Percentiles rank a stretch among this genome's conserved stretches.
Conservation (phyloP, 2,329 filamentous ascomycete species). For the Zymoseptoria ardabiliae region DNA sequence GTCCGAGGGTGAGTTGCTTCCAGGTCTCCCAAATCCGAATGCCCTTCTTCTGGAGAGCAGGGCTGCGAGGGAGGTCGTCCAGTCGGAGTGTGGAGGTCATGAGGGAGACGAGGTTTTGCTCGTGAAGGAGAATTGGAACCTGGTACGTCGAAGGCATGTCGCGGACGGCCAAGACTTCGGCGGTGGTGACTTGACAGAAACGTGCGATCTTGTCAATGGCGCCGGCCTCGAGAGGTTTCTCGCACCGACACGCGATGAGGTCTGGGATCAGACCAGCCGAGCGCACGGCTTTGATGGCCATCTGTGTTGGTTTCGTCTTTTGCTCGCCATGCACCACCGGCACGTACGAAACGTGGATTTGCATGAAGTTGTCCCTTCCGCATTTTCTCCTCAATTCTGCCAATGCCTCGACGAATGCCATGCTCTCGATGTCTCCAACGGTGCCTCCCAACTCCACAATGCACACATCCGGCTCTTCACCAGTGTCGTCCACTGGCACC, state of each 20-base stretch:
- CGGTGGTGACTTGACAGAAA: constrained; percentile 76
- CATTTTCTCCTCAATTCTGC: constrained; percentile 66
- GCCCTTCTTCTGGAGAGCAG: constrained; percentile 55
- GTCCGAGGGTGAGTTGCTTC: constrained; percentile 61
- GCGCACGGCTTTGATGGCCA: constrained; percentile 75
- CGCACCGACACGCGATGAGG: constrained; percentile 86
- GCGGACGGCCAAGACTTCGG: constrained; percentile 80
- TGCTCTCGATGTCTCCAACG: constrained; percentile 76
- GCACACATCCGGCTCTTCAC: constrained; percentile 80
- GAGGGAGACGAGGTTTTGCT: constrained; percentile 67
- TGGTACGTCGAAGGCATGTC: constrained; percentile 90
- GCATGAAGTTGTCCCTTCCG: constrained; percentile 73
- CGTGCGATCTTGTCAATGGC: constrained; percentile 83
- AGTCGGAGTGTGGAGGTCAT: constrained; percentile 61
- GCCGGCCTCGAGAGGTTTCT: constrained; percentile 61
- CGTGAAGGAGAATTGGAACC: constrained; percentile 81
- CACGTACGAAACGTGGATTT: constrained; percentile 84
- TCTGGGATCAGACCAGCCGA: constrained; percentile 61
- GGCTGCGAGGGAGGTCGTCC: constrained; percentile 43
- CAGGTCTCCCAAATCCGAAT: constrained; percentile 68
- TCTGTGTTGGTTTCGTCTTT: constrained; percentile 96
- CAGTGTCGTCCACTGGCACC: constrained; percentile 79
- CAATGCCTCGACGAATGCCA: constrained; percentile 81
- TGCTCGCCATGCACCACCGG: constrained; percentile 70
- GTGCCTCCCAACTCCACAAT: constrained; percentile 69